Percentiles rank a stretch among this genome's conserved stretches.
Conservation (phyloP, 1,139 yeast genomes). For the Suhomyces guaymorum region DNA sequence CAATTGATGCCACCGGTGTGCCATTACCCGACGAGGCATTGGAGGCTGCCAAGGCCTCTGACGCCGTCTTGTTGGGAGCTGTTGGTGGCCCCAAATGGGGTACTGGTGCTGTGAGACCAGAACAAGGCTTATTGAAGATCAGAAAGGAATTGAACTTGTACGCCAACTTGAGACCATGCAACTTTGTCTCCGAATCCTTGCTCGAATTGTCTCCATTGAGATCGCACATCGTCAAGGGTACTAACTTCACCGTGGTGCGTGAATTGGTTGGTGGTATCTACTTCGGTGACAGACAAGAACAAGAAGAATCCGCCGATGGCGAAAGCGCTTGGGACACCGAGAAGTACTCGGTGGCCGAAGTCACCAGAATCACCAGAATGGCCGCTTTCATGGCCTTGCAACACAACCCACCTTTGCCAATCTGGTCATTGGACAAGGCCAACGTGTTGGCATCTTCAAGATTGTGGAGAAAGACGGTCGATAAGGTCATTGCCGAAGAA, state of each 20-base stretch:
- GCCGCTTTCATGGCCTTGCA: constrained; percentile 96
- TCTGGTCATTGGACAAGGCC: constrained; percentile 97
- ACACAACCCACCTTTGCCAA: constrained; percentile 87
- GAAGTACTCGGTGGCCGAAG: constrained; percentile 85
- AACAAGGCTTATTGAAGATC: constrained; percentile 90
- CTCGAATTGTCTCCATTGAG: constrained; percentile 86
- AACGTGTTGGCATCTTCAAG: constrained; percentile 95
- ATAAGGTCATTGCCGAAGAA: constrained; percentile 77
- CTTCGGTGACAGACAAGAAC: constrained; percentile 94
- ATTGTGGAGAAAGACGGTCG: constrained; percentile 93
- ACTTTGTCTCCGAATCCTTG: constrained; percentile 84
- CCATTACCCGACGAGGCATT: constrained; percentile 90
- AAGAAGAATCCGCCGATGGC: constrained; percentile 67
- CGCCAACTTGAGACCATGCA: constrained; percentile 96
- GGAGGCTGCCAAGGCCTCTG: constrained; percentile 81
- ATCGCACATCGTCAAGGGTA: constrained; percentile 81
- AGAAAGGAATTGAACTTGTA: constrained; percentile 91
- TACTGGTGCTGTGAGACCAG: constrained; percentile 92
- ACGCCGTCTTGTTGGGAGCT: constrained; percentile 94
- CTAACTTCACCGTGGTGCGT: constrained; percentile 88
- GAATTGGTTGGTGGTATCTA: constrained; percentile 98
- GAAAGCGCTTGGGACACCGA: constrained; percentile 89
- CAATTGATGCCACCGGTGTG: constrained; percentile 92
- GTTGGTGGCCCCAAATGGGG: constrained; percentile 99
- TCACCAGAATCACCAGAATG: constrained; percentile 94